Base-by-base conservation (phyloP, 2,329 filamentous ascomycete genomes). In the Keithomyces neogunnii region DNA sequence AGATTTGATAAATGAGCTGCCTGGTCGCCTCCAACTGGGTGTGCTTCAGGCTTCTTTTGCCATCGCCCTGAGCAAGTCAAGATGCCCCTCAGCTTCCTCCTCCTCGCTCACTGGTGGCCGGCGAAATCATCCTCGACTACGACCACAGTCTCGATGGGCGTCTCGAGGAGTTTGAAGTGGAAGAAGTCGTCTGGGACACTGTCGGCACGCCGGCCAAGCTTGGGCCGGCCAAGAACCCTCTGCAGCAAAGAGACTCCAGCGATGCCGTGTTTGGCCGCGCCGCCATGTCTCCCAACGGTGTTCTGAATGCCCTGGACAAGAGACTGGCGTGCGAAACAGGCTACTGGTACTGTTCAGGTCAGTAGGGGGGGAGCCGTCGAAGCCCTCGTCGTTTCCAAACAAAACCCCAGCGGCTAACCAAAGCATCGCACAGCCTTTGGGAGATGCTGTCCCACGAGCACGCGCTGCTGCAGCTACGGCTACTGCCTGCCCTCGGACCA, bases 401-500 rank as follows among this genome's bases (percentile, higher is more conserved):
- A 19, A 19, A 19, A 19, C 19, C 19, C 19, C 19, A 19, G 19
- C 19, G 19, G 19, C 19, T 19, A 19, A 19, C 19, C 19, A 19
- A 19, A 19, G 33, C 33, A 7, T 35, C 33, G 6, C 33, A 35
- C 11, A 57, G 55, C 38, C 29, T 52, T 52, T 45, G 56, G 56
- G 19, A 31, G 52, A 10, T 62, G 60, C 53, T 61, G 59, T 50
- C 55, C 56, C 9, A 4, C 32, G 8, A 45, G 33, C 10, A 52
- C 50, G 44, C 30, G 31, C 10, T 62, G 60, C 55, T 60, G 58
- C 42, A 31, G 38, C n/a, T 58, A 55, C 40, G 60, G 60, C 44
- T 61, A 61, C 54, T 62, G 60, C 45, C 51, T 57, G 42, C 30
- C 49, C 4, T 49, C 54, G 6, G 54, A 32, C 32, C 32, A 47